Conservation (phyloP, 1,139 yeast genomes). For the Arxiozyma heterogenica region DNA sequence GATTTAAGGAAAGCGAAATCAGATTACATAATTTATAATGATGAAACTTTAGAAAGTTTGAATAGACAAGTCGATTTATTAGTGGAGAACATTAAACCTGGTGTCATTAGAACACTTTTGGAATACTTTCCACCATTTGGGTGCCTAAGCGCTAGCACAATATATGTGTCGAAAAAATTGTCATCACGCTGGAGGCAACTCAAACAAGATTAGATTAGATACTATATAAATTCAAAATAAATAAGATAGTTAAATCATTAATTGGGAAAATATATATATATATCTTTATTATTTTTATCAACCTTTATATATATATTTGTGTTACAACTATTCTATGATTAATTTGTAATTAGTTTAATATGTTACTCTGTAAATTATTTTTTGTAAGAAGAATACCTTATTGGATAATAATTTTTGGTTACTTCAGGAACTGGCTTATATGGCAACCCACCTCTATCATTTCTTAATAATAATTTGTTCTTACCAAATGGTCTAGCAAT, state of each 20-base stretch:
- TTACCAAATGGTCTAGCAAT: slow-evolving; percentile 30
- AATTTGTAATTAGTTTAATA: too few species aligned
- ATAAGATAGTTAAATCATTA: not conserved
- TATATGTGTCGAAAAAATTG: slow-evolving; percentile 17
- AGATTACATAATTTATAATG: slow-evolving; percentile 62
- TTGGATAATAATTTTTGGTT: slow-evolving; percentile 24
- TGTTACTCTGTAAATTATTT: not conserved
- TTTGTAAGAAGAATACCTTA: slow-evolving; percentile 5
- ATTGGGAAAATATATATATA: not conserved
- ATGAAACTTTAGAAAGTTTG: slow-evolving; percentile 43
- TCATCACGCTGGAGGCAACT: slow-evolving; percentile 1
- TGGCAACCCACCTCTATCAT: slow-evolving; percentile 31
- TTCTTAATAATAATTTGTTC: slow-evolving; percentile 24
- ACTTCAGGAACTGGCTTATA: slow-evolving; percentile 29
- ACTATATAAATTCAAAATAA: not conserved
- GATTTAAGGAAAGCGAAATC: slow-evolving; percentile 49
- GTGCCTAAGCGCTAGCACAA: slow-evolving; percentile 41
- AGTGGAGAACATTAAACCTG: slow-evolving; percentile 41
- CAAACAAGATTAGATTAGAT: not conserved
- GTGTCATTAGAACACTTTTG: slow-evolving; percentile 31
- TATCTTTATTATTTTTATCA: too few species aligned
- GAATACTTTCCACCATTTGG: slow-evolving; percentile 55
- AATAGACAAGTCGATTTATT: slow-evolving; percentile 40
- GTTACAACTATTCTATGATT: not conserved
- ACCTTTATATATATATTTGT: not conserved